These are phyloP conservation scores for Eutypella sp. DNA, from an alignment of 2,329 filamentous ascomycete species.

Conservation along the genomic window DNA sequence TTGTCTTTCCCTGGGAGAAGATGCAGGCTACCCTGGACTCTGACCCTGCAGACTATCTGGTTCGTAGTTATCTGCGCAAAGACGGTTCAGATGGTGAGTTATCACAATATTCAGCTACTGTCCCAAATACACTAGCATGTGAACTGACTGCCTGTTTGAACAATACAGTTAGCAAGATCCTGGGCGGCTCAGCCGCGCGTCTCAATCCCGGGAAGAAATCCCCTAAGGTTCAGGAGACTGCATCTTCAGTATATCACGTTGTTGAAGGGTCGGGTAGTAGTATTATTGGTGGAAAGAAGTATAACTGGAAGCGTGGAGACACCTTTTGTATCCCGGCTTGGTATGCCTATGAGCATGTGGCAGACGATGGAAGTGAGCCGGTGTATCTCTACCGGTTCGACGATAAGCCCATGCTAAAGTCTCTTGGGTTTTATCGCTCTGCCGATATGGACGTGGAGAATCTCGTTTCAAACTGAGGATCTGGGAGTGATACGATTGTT, in stretches of 20 bases:
- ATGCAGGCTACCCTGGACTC: slow-evolving; percentile 40
- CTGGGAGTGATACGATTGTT: too few species aligned
- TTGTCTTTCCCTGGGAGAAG: slow-evolving; percentile 43
- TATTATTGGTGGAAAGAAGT: slow-evolving; percentile 30
- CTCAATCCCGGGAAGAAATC: slow-evolving; percentile 33
- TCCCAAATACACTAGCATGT: not conserved
- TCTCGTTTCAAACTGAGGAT: too few species aligned
- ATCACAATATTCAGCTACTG: too few species aligned
- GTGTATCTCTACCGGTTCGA: slow-evolving; percentile 51
- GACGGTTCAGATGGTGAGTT: slow-evolving; percentile 26
- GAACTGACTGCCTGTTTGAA: too few species aligned
- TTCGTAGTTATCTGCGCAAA: slow-evolving; percentile 28
- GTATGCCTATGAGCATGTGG: slow-evolving; percentile 44
- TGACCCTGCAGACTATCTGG: slow-evolving; percentile 20
- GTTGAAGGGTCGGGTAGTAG: slow-evolving; percentile 40
- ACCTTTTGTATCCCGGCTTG: slow-evolving; percentile 52
- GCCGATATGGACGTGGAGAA: slow-evolving; percentile 34
- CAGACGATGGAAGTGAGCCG: slow-evolving; percentile 26
- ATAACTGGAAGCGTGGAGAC: slow-evolving; percentile 44
- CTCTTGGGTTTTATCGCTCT: slow-evolving; percentile 44
- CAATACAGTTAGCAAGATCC: slow-evolving; percentile 35
- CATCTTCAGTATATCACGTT: slow-evolving; percentile 50
- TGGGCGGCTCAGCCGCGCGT: slow-evolving; percentile 43
- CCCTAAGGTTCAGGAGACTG: slow-evolving; percentile 39
- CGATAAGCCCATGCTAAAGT: slow-evolving; percentile 49